Evolutionary conservation across 495 filamentous ascomycete genomes (phyloP), one percentile per base, ranked within the genome.

Genomic region (Tuber umbilicatum): DNA sequence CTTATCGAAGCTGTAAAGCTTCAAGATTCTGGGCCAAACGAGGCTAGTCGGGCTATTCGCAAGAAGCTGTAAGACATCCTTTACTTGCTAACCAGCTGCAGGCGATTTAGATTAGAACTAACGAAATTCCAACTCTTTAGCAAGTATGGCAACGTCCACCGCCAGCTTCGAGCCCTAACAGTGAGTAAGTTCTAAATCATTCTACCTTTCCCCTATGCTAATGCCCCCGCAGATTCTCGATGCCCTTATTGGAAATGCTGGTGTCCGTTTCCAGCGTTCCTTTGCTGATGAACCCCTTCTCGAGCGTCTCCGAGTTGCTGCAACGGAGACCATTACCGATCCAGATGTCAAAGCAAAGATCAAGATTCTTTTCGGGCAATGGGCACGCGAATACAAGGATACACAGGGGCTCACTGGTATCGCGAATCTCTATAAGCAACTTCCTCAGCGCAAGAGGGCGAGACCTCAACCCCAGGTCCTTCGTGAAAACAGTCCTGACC

Each of bases 221-320:
- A 60, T 42, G 43, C 70, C 35, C 27, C 5, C 16, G 70, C 47
- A 82, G 81, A 81, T 82, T 41, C 89, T 99, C 5, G 95, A 99
- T 83, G 94, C 91, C 68, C 86, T 98, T 38, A 96, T 99, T 42
- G 92, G 97, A 81, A 99, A 79, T 85, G 93, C 93, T 27, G 94
- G 94, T 4, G 88, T 91, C 19, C 89, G 92, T 42, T 98, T 99
- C 82, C 90, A 97, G 84, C 89, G 92, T 23, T 86, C 85, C 40
- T 97, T 98, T 82, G 92, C 90, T 37, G 94, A 98, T 77, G 94
- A 97, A 77, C 91, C 93, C n/a, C 85, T 98, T 38, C 88, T 99
- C 27, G 96, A 99, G 83, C 91, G 96, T 68, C 86, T 99, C 40
- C 91, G 96, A 35, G 90, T 98, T 68, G 91, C 93, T 68, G 92